Conservation (phyloP, 257 asterid species). For the Solanum piurae region DNA sequence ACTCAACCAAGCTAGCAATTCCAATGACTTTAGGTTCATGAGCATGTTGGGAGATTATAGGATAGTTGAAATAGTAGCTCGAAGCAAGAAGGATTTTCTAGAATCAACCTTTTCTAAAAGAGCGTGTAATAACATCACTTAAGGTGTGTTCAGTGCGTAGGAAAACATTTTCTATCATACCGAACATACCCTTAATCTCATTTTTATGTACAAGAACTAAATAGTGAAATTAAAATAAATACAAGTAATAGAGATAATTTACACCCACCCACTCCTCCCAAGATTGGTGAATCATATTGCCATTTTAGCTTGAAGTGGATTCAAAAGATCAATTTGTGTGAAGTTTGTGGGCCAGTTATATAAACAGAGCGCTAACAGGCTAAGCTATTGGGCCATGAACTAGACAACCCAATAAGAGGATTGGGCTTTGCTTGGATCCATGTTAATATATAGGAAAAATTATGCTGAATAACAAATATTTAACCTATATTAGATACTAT, state of each 20-base stretch:
- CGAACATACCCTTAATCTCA: not conserved
- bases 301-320: not conserved
- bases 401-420: not conserved
- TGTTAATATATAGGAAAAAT: not conserved
- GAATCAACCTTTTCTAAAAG: not conserved
- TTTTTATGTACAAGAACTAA: not conserved
- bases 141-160: too few relatives aligned
- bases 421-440: not conserved
- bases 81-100: not conserved
- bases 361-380: not conserved
- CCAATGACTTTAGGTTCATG: not conserved
- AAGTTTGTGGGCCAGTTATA: not conserved
- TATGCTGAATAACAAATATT: too few relatives aligned
- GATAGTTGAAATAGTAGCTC: not conserved
- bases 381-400: not conserved
- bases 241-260: not conserved
- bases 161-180: too few relatives aligned
- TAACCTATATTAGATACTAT: too few relatives aligned
- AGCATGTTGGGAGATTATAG: not conserved
- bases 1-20: not conserved
- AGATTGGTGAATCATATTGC: not conserved
- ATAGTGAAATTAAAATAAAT: not conserved
- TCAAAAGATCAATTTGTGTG: not conserved
- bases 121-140: not conserved
- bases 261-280: not conserved